Base-by-base conservation (phyloP, 2,329 filamentous ascomycete species). In the Emmonsiellopsis sp. region DNA sequence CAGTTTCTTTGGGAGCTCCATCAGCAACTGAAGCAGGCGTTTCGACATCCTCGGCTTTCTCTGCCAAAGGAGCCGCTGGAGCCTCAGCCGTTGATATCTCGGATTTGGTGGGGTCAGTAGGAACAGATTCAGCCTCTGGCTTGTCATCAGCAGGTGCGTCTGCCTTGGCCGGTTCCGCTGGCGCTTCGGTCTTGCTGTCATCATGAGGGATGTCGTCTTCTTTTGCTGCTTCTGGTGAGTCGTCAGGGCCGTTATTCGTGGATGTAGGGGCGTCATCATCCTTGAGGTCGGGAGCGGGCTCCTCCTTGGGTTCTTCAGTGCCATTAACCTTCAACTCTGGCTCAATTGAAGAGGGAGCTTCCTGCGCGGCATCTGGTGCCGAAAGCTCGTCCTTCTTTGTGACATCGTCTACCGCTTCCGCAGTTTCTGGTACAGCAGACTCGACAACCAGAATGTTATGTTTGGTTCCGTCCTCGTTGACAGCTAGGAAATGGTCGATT, bases 391-490 rank as follows among this genome's bases (percentile, higher is more conserved):
- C 37, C 11, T 59, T 50, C 49, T 60, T 58, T 3, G 31, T 44
- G 9, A 54, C 43, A 32, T 40, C 41, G 7, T 53, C 31, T 30
- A n/a, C 9, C 13, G 11, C 3, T 38, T 49, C 15, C 11, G 8
- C 9, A 15, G 34, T 51, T 38, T 55, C 56, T 16, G 9, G 30
- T 16, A 30, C 45, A 15, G 50, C 37, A 26, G 43, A 44, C 37
- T 56, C 53, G 10, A 54, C 56, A 30, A 57, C 52, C 10, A 58
- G 47, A 40, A 58, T 37, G 47, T 60, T 64, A 50, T 59, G 62
- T 49, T 58, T 54, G 43, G 59, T 57, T 9, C 61, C 65, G 47
- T 62, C 54, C 11, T 63, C 59, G 44, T 61, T 61, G 5, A 59
- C 51, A 32, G 51, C 63, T 66, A 51, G 41, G 40, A 34, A 16